Evolutionary conservation across 2,329 filamentous ascomycete species (phyloP), one percentile per base, ranked within the genome.

Genomic region (Claviceps sp.): DNA sequence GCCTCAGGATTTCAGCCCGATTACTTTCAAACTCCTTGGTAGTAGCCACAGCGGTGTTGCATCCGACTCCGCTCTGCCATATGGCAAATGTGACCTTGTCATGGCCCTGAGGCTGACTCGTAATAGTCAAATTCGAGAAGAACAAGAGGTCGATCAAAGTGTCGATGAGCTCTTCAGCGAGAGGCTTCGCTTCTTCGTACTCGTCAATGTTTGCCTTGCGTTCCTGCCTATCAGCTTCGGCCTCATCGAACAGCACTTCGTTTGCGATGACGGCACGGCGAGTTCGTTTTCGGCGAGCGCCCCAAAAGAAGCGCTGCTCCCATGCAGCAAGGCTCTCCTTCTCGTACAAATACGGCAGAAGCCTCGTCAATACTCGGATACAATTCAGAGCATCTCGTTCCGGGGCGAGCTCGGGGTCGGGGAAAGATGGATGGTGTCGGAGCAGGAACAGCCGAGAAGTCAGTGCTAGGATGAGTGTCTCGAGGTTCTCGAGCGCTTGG

Each of bases 21-120:
- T 96, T 96, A 70, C 78, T 94, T 70, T 98, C 93, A 54, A 88
- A 85, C 61, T 97, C 90, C 66, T 89, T 95, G 50, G 84, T 96
- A 3, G 89, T 91, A 10, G 84, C 84, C 59, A 94, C 82, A 5
- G 89, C 81, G 16, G 86, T 87, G 66, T 95, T 95, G 73, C 91
- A 97, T 14, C 93, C 93, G 34, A 98, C 91, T 47, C 93, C 93
- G 63, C 88, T 97, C 70, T 96, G 89, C 93, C 93, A 98, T 64
- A 98, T 97, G 51, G 89, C 85, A 68, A 93, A 95, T 7, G 85
- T 86, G 52, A 96, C 86, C 65, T 93, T 94, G 56, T 79, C 78
- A 62, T 85, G 89, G 51, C 81, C 80, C 52, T 82, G 76, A 14
- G 81, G 76, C 43, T 86, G 78, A 53, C 76, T 80, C 10, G 91